A percentile compares a stretch with the other conserved stretches of the same genome.
Evolutionary conservation across 1,284 basidiomycete genomes (phyloP).

Genomic region (Ganoderma lingzhi): DNA sequence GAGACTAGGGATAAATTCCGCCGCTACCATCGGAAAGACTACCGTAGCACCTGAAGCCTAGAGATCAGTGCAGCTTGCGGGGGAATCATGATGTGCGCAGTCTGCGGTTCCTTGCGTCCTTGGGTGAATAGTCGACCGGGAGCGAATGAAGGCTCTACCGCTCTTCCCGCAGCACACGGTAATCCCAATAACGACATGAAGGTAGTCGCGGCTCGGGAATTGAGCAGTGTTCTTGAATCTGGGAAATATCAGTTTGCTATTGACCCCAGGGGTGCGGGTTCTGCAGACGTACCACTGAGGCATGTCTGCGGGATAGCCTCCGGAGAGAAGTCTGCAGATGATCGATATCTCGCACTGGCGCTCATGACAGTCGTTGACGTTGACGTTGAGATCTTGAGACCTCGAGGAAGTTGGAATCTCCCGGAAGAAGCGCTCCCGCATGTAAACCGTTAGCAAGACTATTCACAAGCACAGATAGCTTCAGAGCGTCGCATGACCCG

Average conservation of each 20-base stretch:
- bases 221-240: not conserved
- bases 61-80: not conserved
- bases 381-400: not conserved
- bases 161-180: not conserved
- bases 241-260: no score
- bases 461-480: not conserved
- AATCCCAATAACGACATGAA: not conserved
- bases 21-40: not conserved
- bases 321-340: not conserved
- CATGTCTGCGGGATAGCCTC: not conserved
- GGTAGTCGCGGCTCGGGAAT: not conserved
- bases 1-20: not conserved
- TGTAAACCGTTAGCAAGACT: not conserved
- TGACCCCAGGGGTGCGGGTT: not conserved
- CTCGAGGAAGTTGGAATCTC: no score
- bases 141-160: not conserved
- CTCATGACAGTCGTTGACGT: not conserved
- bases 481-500: not conserved
- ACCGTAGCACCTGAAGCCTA: not conserved
- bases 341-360: not conserved
- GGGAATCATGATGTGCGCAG: not conserved
- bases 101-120: not conserved
- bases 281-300: not conserved
- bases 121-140: not conserved
- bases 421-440: not conserved